A percentile compares a stretch with the other conserved stretches of the same genome.
Evolutionary conservation across 139 green algal genomes (phyloP).

Genomic region (Tetratostichococcus sp.): DNA sequence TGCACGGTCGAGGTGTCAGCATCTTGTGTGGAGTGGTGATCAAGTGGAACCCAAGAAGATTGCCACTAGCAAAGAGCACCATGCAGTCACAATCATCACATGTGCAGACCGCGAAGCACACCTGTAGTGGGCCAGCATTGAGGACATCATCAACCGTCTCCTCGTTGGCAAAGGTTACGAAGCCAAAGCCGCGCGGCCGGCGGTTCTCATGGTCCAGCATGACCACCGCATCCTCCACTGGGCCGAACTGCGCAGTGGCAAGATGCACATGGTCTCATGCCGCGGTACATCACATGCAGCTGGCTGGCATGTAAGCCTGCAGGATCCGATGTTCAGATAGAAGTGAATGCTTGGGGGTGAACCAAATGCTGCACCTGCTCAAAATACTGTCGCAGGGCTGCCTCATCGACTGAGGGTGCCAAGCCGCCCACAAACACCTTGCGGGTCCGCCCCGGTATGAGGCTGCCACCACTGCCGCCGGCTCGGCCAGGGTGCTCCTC

Average conservation of each 20-base stretch:
- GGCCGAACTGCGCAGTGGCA: conserved; percentile 70
- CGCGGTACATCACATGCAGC: no score
- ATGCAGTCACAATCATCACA: no score
- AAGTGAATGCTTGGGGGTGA: neutral
- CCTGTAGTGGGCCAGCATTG: neutral
- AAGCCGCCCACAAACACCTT: conserved; percentile 97
- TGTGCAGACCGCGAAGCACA: neutral
- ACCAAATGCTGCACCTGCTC: conserved; percentile 50
- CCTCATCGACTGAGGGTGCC: conserved; percentile 81
- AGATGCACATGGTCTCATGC: no score
- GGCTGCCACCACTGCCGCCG: conserved; percentile 12
- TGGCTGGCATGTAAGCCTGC: neutral
- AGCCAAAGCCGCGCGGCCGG: conserved; percentile 91
- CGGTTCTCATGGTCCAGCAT: conserved; percentile 92
- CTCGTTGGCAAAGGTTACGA: conserved; percentile 91
- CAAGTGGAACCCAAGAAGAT: no score
- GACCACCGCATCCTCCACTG: conserved; percentile 70
- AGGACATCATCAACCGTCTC: conserved; percentile 85
- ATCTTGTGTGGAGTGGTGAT: no score
- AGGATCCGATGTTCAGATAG: conserved; percentile 8
- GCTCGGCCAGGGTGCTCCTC: conserved; percentile 60
- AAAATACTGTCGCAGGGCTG: conserved; percentile 69
- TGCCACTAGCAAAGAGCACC: no score
- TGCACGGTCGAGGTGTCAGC: no score
- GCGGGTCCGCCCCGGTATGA: conserved; percentile 48